Base-by-base conservation (phyloP, 2,329 filamentous ascomycete genomes). In the Scorias spongiosa region DNA sequence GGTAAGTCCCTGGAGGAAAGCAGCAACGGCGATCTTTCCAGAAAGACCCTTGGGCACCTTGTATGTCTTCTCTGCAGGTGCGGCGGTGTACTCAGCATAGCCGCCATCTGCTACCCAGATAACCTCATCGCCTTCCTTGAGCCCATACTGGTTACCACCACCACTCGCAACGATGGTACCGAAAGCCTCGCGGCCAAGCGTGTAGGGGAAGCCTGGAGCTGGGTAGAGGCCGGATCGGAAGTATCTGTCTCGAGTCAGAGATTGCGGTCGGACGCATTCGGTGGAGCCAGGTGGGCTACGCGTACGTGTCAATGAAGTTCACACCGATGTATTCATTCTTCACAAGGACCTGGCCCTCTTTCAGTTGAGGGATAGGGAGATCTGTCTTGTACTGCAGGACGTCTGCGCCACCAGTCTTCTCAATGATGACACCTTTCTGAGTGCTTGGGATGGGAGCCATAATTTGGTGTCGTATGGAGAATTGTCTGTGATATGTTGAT, bases 221-320 rank as follows among this genome's bases (percentile, higher is more conserved):
- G 71, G 67, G 69, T 94, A 94, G 42, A 93, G 75, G 10, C 88
- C 88, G 10, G 74, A 78, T 60, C 88, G 85, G 74, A 88, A 93
- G 66, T 94, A 93, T 34, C 72, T 78, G 49, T 43, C 15, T 14
- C 39, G 40, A 29, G 30, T 18, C 37, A 41, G 18, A 10, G 37
- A 14, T 15, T 14, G 20, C 20, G 20, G 10, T 37, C 15, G 6
- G 6, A 37, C 34, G 3, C 34, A 9, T 6, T 6, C 6, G 34
- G 34, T 37, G n/a, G 15, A 17, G 15, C 3, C 6, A 37, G 34
- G 9, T n/a, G 6, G 34, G 34, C n/a, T n/a, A 14, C 5, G 9
- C 65, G 54, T 62, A 78, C 72, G 75, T 93, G 64, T 94, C 88
- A 56, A 94, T 93, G 66, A 75, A 94, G 66, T 94, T 94, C 48